A percentile compares a stretch with the other conserved stretches of the same genome.
Evolutionary conservation across 371 early-diverging fungal species (phyloP).

Genomic region (Apophysomyces variabilis): DNA sequence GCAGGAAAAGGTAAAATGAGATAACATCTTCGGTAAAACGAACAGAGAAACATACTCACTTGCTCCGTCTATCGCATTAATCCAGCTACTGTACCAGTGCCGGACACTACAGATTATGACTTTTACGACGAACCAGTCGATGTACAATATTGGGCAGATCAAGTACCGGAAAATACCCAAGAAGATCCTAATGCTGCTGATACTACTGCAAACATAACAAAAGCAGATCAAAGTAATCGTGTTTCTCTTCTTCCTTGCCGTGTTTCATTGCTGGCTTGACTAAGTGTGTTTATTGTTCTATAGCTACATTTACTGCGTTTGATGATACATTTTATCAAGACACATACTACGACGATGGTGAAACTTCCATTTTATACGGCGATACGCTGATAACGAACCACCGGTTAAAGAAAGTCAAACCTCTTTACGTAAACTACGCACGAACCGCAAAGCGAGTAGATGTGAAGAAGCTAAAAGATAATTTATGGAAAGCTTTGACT

Average conservation of each 20-base stretch:
- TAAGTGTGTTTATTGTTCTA: constrained; percentile 14
- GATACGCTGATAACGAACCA: constrained; percentile 48
- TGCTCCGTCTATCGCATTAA: neutral
- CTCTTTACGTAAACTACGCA: constrained; percentile 82
- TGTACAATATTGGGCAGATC: constrained; percentile 48
- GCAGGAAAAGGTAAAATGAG: neutral
- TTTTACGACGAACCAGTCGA: constrained; percentile 31
- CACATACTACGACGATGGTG: constrained; percentile 28
- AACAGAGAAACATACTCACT: neutral
- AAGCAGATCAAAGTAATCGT: constrained; percentile 32
- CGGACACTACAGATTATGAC: constrained; percentile 18
- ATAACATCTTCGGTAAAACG: neutral
- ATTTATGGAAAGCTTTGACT: constrained; percentile 80
- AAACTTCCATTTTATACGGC: constrained; percentile 34
- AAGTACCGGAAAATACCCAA: constrained; percentile 20
- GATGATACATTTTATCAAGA: constrained; percentile 47
- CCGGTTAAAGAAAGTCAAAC: constrained; percentile 64
- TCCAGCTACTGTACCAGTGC: neutral
- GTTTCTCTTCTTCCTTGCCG: neutral
- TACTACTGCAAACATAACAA: constrained; percentile 22
- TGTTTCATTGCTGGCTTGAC: constrained; percentile 2
- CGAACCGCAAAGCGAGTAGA: constrained; percentile 92
- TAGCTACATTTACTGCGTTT: constrained; percentile 28
- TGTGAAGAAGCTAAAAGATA: constrained; percentile 93
- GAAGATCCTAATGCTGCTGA: constrained; percentile 20